Evolutionary conservation across 2,329 filamentous ascomycete species (phyloP), one percentile per base, ranked within the genome.

Genomic region (Verticillium dahliae): DNA sequence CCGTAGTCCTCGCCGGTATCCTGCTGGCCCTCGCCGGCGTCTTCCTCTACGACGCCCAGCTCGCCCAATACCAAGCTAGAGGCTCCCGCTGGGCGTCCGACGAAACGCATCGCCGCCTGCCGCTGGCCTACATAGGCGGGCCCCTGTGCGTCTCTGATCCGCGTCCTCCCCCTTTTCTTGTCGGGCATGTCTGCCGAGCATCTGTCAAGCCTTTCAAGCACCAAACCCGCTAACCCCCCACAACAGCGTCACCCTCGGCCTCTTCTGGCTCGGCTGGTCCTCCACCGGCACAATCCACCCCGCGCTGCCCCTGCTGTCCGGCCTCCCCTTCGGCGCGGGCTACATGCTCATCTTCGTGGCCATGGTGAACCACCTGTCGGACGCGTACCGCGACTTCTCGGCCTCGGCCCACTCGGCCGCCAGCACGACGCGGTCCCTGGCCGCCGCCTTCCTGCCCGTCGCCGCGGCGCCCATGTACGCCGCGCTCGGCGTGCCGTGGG

Each of bases 241-340:
- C 27, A 4, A 27, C 45, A 50, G 45, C 9, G n/a, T 50, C 67
- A 80, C 78, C 22, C 60, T 81, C 35, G 80, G 81, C 9, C 73
- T 86, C 61, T 85, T 87, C 71, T 86, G 84, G 84, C 79, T 89
- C 14, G 87, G 84, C 22, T 89, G 82, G 81, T 80, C 82, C 1
- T 77, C 85, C 1, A 75, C 74, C 4, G 61, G 72, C 0, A 72
- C 70, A 7, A 72, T 85, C 6, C 75, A 80, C 57, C 86, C 83
- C 69, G 78, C 80, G 9, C 80, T 78, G 1, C 86, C 86, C 2
- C 81, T 87, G 69, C 69, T 88, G 7, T 84, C 85, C 0, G 86
- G 87, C 0, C 67, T 89, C 0, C 76, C 82, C 0, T 89, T 89
- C 62, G 87, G 87, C 57, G 71, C 83, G 61, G 87, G 84, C 10